Evolutionary conservation across 495 filamentous ascomycete species (phyloP).

Genomic region (Haplographium delicatum): DNA sequence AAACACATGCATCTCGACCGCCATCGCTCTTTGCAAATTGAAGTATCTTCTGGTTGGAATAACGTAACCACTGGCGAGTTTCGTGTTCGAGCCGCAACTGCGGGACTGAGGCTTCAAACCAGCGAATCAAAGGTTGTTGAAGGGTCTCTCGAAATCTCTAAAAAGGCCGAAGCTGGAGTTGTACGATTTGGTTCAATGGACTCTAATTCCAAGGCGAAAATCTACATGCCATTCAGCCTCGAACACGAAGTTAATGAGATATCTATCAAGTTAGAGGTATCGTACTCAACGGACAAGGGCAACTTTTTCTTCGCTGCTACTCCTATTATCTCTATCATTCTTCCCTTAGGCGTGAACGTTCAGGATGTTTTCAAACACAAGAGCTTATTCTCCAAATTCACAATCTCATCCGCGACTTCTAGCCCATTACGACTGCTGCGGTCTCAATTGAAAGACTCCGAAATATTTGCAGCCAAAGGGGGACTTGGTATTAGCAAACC

Average conservation of each 20-base stretch:
- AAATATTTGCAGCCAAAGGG: conserved; percentile 59
- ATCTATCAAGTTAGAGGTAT: conserved; percentile 68
- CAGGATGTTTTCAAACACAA: conserved; percentile 90
- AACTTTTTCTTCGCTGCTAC: conserved; percentile 64
- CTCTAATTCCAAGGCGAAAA: conserved; percentile 39
- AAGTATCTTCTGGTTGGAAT: conserved; percentile 72
- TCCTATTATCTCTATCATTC: conserved; percentile 56
- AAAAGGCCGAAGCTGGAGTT: conserved; percentile 57
- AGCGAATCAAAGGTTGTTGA: conserved; percentile 58
- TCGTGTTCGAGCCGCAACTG: conserved; percentile 74
- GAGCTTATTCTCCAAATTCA: conserved; percentile 82
- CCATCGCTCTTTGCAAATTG: conserved; percentile 68
- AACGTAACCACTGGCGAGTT: conserved; percentile 62
- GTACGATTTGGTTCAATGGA: conserved; percentile 59
- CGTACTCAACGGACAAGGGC: conserved; percentile 70
- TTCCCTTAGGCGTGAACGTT: conserved; percentile 91
- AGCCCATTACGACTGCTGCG: conserved; percentile 70
- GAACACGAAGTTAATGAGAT: conserved; percentile 72
- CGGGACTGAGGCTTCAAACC: conserved; percentile 78
- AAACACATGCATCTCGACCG: conserved; percentile 68
- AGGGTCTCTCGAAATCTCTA: conserved; percentile 45
- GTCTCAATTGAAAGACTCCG: conserved; percentile 64
- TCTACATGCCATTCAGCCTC: conserved; percentile 78
- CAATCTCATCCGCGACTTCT: conserved; percentile 68
- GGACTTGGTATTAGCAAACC: conserved; percentile 48